A percentile compares a stretch with the other conserved stretches of the same genome.
phyloP scores from a whole-genome alignment of 2,329 filamentous ascomycete genomes.

The Hysterium pulicare region DNA sequence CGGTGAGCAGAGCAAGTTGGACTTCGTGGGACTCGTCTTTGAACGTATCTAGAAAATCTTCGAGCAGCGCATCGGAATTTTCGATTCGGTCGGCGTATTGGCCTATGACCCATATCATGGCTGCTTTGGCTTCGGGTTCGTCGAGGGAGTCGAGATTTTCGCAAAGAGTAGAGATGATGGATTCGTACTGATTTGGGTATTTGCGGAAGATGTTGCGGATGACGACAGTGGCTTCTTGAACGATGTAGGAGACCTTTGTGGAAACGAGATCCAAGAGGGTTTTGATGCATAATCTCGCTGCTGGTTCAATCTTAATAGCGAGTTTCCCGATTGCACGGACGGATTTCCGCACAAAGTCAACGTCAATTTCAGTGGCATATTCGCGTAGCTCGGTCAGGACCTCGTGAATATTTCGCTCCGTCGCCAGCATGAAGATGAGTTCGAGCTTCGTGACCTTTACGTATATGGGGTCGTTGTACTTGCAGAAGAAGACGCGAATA shows the following conservation, averaged over 20 bases:
- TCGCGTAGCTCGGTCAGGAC: conserved; percentile 91
- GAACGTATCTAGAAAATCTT: conserved; percentile 94
- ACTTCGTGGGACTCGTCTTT: conserved; percentile 94
- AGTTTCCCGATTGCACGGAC: conserved; percentile 96
- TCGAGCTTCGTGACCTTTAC: conserved; percentile 99
- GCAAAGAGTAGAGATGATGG: conserved; percentile 92
- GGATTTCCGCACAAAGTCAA: conserved; percentile 97
- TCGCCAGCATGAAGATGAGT: conserved; percentile 98
- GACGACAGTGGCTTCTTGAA: conserved; percentile 97
- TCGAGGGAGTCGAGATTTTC: conserved; percentile 95
- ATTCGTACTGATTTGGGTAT: conserved; percentile 98
- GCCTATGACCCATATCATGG: conserved; percentile 99
- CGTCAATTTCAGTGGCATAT: conserved; percentile 95
- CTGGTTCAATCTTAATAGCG: conserved; percentile 97
- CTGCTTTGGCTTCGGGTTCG: conserved; percentile 95
- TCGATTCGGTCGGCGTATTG: conserved; percentile 97
- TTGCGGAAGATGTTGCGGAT: conserved; percentile 99
- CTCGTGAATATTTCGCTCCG: conserved; percentile 90
- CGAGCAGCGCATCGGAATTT: conserved; percentile 87
- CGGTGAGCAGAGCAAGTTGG: conserved; percentile 88
- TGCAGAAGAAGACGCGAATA: conserved; percentile 98
- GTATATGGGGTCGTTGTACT: conserved; percentile 99
- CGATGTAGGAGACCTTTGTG: conserved; percentile 98
- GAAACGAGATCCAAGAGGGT: conserved; percentile 88
- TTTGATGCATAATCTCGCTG: conserved; percentile 86